Conservation (phyloP, 176 grass and related monocot genomes). For the Tillandsia leiboldiana region DNA sequence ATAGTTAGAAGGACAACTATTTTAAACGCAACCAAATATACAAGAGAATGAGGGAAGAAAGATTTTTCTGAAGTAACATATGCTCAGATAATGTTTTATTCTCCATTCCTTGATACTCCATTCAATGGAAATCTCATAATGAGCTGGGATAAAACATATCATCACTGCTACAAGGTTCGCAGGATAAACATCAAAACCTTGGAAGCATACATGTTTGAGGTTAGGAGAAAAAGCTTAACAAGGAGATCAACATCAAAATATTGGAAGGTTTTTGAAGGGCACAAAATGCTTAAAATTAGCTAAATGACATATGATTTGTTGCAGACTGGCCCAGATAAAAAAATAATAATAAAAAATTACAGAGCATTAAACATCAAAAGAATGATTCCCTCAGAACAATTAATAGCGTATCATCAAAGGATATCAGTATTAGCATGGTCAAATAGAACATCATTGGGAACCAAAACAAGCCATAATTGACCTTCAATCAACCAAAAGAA, state of each 20-base stretch:
- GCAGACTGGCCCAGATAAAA: neutral
- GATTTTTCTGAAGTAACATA: neutral
- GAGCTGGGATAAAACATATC: constrained; percentile 22
- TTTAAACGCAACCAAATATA: too few species aligned
- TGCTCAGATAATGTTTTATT: constrained; percentile 12
- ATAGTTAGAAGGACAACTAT: too few species aligned
- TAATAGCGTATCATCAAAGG: neutral
- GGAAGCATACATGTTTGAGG: neutral
- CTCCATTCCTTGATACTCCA: constrained; percentile 6
- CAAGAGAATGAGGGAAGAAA: too few species aligned
- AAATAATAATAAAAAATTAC: neutral
- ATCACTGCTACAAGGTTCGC: neutral
- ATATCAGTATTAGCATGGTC: constrained; percentile 18
- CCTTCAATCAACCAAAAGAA: neutral
- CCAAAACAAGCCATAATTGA: neutral
- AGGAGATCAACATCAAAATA: neutral
- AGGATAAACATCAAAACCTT: neutral
- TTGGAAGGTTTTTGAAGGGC: neutral
- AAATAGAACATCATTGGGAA: constrained; percentile 3
- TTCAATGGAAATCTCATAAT: constrained; percentile 12
- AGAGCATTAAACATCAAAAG: neutral
- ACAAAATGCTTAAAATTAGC: neutral
- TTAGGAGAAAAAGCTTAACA: neutral
- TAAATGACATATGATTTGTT: neutral
- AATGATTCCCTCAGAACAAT: constrained; percentile 9